A percentile compares a stretch with the other conserved stretches of the same genome.
Evolutionary conservation across 1,284 basidiomycete genomes (phyloP).

Genomic region (Takashimella tepidaria): DNA sequence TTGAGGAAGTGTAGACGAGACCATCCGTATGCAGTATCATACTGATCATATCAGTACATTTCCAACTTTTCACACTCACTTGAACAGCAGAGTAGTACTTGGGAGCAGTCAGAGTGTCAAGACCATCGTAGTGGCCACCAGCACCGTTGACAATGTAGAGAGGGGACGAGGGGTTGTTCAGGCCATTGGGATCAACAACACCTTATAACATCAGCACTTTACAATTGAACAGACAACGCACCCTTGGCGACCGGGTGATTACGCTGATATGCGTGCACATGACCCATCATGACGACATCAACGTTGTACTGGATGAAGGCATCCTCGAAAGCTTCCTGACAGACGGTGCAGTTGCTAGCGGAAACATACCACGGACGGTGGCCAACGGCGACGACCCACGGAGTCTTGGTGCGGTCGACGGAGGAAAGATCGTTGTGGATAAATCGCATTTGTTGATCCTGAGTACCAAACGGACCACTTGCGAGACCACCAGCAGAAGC

Average conservation of each 20-base stretch:
- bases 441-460: constrained; percentile 9
- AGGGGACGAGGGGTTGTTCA: constrained; percentile 17
- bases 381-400: constrained; percentile 33
- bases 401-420: constrained; percentile 31
- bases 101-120: constrained; percentile 16
- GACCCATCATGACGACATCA: constrained; percentile 35
- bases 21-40: not conserved
- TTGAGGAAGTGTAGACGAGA: not conserved
- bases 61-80: not conserved
- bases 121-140: constrained; percentile 31
- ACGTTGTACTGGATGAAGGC: constrained; percentile 35
- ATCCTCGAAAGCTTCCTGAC: constrained; percentile 34
- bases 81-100: not conserved
- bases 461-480: constrained; percentile 1
- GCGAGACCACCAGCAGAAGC: not conserved
- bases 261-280: constrained; percentile 30
- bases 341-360: constrained; percentile 14
- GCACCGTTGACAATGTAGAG: constrained; percentile 29
- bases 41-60: not conserved
- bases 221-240: constrained; percentile 5
- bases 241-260: constrained; percentile 12
- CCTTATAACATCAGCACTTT: constrained; percentile 15
- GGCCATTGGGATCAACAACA: constrained; percentile 10
- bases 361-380: constrained; percentile 28
- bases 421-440: constrained; percentile 29